Evolutionary conservation across 164 flowering plant species (phyloP).

Genomic region (Umbellularia californica): DNA sequence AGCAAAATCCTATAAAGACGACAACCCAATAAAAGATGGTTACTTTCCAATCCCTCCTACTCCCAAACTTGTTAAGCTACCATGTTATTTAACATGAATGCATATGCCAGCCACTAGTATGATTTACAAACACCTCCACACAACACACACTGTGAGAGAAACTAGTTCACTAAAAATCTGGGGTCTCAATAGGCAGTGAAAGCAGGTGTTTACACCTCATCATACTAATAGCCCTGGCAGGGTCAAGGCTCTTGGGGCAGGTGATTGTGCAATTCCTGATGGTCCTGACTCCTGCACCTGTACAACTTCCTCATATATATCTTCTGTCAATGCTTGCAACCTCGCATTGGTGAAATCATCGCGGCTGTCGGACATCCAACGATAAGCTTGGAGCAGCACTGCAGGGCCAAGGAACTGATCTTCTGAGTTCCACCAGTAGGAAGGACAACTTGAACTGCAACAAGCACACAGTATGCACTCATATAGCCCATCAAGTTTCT

Average conservation of each 20-base stretch:
- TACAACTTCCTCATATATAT: conserved; percentile 38
- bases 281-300: conserved; percentile 61
- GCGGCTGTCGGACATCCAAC: conserved; percentile 71
- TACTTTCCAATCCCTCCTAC: too few relatives aligned
- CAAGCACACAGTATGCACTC: conserved; percentile 84
- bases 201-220: conserved; percentile 48
- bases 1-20: too few relatives aligned
- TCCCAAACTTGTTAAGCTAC: too few relatives aligned
- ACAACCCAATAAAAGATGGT: too few relatives aligned
- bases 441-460: conserved; percentile 65
- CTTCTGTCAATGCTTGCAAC: conserved; percentile 60
- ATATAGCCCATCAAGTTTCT: conserved; percentile 72
- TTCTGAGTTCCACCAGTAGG: conserved; percentile 89
- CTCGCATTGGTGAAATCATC: conserved; percentile 55
- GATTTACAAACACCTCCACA: too few relatives aligned
- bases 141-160: too few relatives aligned
- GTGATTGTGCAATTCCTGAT: conserved; percentile 57
- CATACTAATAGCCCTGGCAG: conserved; percentile 53
- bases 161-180: too few relatives aligned
- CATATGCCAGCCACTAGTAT: too few relatives aligned
- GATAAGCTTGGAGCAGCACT: conserved; percentile 59
- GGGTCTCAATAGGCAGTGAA: neutral
- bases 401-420: conserved; percentile 65
- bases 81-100: too few relatives aligned
- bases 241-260: conserved; percentile 73